A percentile compares a stretch with the other conserved stretches of the same genome.
These are phyloP conservation scores for Paracoccidioides brasiliensis DNA, from an alignment of 2,329 filamentous ascomycete genomes.

Conservation along the genomic window DNA sequence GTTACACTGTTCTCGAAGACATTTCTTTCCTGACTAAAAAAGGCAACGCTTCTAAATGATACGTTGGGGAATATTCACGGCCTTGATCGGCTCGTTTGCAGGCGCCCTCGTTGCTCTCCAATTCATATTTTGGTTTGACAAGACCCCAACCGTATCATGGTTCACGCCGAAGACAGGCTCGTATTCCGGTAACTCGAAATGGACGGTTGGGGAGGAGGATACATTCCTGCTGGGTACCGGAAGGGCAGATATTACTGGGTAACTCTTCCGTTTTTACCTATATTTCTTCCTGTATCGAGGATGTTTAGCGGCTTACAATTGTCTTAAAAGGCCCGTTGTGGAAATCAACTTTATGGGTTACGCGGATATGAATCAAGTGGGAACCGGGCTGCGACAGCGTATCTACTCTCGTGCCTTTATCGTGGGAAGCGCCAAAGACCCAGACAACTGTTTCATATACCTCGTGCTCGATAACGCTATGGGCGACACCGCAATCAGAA, in stretches of 20 bases:
- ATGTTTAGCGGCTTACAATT: neutral
- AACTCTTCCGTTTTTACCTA: slow-evolving; percentile 13
- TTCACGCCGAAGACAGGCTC: slow-evolving; percentile 14
- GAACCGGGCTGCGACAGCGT: slow-evolving; percentile 72
- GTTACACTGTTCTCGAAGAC: neutral
- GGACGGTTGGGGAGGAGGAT: slow-evolving; percentile 20
- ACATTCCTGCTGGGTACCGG: slow-evolving; percentile 54
- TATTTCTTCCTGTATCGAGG: neutral
- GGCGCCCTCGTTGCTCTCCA: slow-evolving; percentile 21
- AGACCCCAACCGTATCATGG: slow-evolving; percentile 9
- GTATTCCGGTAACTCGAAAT: slow-evolving; percentile 13
- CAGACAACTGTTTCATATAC: slow-evolving; percentile 67
- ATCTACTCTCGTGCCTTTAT: slow-evolving; percentile 86
- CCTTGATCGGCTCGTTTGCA: slow-evolving; percentile 3
- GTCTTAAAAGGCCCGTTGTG: slow-evolving; percentile 55
- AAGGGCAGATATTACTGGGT: slow-evolving; percentile 62
- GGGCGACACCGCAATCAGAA: slow-evolving; percentile 75
- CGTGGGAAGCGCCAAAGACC: slow-evolving; percentile 53
- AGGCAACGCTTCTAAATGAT: neutral
- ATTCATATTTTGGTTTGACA: slow-evolving; percentile 16
- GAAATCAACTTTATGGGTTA: slow-evolving; percentile 90
- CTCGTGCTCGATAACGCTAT: slow-evolving; percentile 76
- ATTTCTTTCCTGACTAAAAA: neutral
- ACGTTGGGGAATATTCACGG: slow-evolving; percentile 2
- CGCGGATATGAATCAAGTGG: slow-evolving; percentile 69